A percentile compares a stretch with the other conserved stretches of the same genome.
Conservation (phyloP, 805 yeast genomes). For the Nakazawaea molendinolei region DNA sequence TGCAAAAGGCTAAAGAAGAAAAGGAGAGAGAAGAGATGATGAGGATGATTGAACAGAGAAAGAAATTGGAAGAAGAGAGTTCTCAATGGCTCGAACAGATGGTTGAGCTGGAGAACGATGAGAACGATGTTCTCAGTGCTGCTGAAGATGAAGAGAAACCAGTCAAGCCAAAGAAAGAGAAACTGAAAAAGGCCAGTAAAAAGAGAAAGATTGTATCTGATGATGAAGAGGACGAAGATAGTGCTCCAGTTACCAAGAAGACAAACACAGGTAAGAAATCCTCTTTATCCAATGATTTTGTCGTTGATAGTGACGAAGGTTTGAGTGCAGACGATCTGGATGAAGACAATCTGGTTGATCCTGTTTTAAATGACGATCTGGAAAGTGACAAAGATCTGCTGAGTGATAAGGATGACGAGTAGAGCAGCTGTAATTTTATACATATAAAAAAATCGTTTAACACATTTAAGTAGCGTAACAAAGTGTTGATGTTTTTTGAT, state of each 20-base stretch:
- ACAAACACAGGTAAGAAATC: slow-evolving; percentile 7
- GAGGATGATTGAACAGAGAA: slow-evolving; percentile 44
- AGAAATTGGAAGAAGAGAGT: slow-evolving; percentile 48
- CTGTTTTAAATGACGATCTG: slow-evolving; percentile 5
- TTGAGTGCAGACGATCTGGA: slow-evolving; percentile 23
- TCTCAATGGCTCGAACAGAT: slow-evolving; percentile 43
- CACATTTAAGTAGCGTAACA: too few species aligned
- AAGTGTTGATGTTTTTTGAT: too few species aligned
- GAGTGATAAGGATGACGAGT: slow-evolving; percentile 1
- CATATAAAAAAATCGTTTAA: too few species aligned
- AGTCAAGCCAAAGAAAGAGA: slow-evolving; percentile 15
- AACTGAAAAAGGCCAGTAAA: slow-evolving; percentile 22
- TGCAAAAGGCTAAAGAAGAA: slow-evolving; percentile 37
- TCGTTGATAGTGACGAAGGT: slow-evolving; percentile 26
- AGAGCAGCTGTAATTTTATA: not conserved
- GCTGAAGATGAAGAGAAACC: slow-evolving; percentile 25
- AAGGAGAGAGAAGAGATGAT: slow-evolving; percentile 44
- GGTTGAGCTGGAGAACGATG: slow-evolving; percentile 28
- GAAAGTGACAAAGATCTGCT: slow-evolving; percentile 1
- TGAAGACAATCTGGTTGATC: slow-evolving; percentile 4
- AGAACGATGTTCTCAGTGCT: slow-evolving; percentile 25
- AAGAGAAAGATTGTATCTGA: slow-evolving; percentile 34
- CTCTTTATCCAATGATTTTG: slow-evolving; percentile 9
- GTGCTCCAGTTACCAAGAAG: not conserved
- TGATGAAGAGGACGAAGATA: slow-evolving; percentile 30